These are phyloP conservation scores for Tricholoma flavovirens DNA, from an alignment of 768 basidiomycete species.

Conservation along the genomic window DNA sequence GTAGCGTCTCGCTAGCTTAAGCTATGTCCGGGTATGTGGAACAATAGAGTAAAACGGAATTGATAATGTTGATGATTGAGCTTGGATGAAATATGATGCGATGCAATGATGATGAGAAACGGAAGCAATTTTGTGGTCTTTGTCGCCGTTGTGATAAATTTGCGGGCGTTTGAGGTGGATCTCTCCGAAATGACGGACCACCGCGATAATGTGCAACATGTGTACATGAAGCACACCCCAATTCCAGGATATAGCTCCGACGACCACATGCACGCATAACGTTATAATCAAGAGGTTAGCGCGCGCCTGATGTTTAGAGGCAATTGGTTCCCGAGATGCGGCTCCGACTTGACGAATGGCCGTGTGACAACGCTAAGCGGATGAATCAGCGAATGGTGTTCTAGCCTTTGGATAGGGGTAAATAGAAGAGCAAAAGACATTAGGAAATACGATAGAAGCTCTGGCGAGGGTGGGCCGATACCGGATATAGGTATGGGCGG, in stretches of 20 bases:
- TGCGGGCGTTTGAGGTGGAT: neutral
- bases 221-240: neutral
- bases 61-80: neutral
- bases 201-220: neutral
- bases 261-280: neutral
- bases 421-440: constrained; percentile 8
- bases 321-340: constrained; percentile 54
- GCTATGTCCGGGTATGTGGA: neutral
- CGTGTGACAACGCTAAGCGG: constrained; percentile 44
- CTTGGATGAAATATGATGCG: neutral
- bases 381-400: neutral
- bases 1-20: neutral
- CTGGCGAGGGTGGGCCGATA: neutral
- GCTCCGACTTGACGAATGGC: constrained; percentile 51
- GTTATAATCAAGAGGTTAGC: constrained; percentile 2
- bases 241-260: neutral
- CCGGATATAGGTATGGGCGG: constrained; percentile 3
- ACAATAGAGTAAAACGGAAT: neutral
- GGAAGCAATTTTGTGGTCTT: too few relatives aligned
- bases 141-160: neutral
- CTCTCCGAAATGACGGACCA: neutral
- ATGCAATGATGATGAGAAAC: neutral
- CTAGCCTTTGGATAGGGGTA: constrained; percentile 1
- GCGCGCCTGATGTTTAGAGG: constrained; percentile 43
- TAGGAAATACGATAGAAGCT: constrained; percentile 6